Evolutionary conservation across 164 flowering plant genomes (phyloP), one percentile per base, ranked within the genome.

Genomic region (Akebia trifoliata): DNA sequence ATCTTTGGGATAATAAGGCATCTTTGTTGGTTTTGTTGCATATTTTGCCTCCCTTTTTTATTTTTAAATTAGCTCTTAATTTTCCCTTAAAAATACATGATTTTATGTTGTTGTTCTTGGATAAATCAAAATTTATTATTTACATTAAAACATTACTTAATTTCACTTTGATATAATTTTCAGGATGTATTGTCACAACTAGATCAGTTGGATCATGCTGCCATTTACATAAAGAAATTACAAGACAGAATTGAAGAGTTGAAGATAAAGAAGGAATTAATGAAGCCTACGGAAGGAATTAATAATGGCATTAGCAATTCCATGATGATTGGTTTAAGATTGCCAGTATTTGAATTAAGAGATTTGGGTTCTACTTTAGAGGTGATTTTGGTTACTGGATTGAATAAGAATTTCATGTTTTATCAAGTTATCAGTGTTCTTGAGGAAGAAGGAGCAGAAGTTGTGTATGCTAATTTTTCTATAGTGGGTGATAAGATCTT

Each of bases 381-480:
- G 47, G 81, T 84, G 55, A 56, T 61, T 32, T 15, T 84, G 64
- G 60, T 81, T 0, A 72, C 52, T 52, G 78, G 78, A 17, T 20
- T 69, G 42, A 47, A 56, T 2, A 74, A 69, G 56, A 76, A 76
- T 31, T 74, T 79, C 66, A 70, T 56, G 75, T 35, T 76, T 5
- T 63, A 51, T 64, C 66, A 81, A 64, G 75, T 79, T 2, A 66
- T 83, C 6, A 56, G 63, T 38, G 59, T 75, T 56, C 67, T 83
- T 59, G 72, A 74, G 18, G 72, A 79, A 67, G 79, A 72, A 72
- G 81, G 84, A 51, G 78, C 77, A 54, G 72, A 72, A 46, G 82
- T 81, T 39, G 70, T 72, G 15, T 69, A 64, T 51, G 79, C 78
- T 24, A 74, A 57, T 36, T 61, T 63, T 52, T 70, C 72, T 14